phyloP scores from a whole-genome alignment of 2,329 filamentous ascomycete species.

The Pochonia chlamydosporia region DNA sequence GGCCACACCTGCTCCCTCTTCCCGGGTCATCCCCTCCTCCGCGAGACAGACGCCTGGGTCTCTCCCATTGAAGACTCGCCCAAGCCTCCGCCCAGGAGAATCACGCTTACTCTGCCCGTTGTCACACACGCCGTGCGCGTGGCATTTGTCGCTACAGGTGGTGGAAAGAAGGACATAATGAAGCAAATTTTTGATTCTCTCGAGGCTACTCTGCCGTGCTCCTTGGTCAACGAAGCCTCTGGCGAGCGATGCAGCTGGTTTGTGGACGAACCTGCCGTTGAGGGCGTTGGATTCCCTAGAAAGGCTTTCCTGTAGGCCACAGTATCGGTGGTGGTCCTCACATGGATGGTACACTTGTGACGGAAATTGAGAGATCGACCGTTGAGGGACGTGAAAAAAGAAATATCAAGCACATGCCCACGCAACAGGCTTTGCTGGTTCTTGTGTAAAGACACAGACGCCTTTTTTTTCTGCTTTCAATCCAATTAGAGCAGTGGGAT shows the following conservation, averaged over 20 bases:
- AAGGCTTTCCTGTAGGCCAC: constrained; percentile 51
- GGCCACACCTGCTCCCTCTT: constrained; percentile 97
- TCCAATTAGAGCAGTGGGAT: background rate
- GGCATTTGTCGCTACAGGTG: constrained; percentile 87
- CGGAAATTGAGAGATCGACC: too few relatives aligned
- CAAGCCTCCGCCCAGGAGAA: constrained; percentile 85
- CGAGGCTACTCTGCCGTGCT: constrained; percentile 67
- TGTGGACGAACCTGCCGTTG: constrained; percentile 77
- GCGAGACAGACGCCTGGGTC: constrained; percentile 87
- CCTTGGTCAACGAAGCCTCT: constrained; percentile 76
- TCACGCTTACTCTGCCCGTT: constrained; percentile 88
- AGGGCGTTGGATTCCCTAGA: constrained; percentile 77
- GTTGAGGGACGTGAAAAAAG: too few relatives aligned
- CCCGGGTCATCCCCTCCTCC: constrained; percentile 79
- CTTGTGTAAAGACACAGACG: too few relatives aligned
- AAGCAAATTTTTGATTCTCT: constrained; percentile 85
- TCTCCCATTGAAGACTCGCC: constrained; percentile 87
- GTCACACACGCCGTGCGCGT: constrained; percentile 81
- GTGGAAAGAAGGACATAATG: constrained; percentile 83
- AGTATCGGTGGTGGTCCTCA: background rate
- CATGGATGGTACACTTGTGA: background rate
- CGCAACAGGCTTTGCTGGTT: too few relatives aligned
- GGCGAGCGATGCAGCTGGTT: constrained; percentile 95
- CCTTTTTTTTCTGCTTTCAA: too few relatives aligned
- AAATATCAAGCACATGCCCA: too few relatives aligned